Base-by-base conservation (phyloP, 805 yeast genomes). In the Ogataea dorogensis region DNA sequence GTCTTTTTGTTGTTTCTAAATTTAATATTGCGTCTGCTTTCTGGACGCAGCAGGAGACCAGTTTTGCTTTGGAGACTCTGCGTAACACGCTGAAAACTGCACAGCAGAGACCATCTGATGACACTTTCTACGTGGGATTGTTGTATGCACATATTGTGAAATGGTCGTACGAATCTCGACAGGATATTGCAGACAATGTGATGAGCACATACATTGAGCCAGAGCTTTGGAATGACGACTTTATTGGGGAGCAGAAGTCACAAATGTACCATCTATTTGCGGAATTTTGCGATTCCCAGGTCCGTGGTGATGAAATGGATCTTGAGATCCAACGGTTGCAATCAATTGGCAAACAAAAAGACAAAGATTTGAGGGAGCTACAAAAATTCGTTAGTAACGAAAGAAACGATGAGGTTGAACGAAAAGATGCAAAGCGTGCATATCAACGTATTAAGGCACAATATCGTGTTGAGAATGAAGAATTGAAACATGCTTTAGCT, bases 91-190 rank as follows among this genome's bases (percentile, higher is more conserved):
- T 46, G 13, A 33, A 34, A 16, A 20, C 24, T 7, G 51, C 42
- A n/a, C 36, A 25, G 14, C 28, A 19, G 1, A 38, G 38, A 3
- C 40, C 37, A 2, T 22, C 41, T 18, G 8, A 28, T 7, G 13
- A 18, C 22, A 30, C 14, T 17, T 18, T 24, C 15, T 20, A 17
- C 12, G 19, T 13, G 11, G 51, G 48, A 5, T 45, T 47, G 12
- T 14, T 56, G 22, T 46, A 48, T 46, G 68, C 69, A 9, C 48
- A 56, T 5, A 47, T 83, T 24, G 80, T 80, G 0, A 68, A 73
- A 30, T 88, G 96, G 96, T 61, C 77, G 22, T 70, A 86, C 0
- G 74, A 70, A 30, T 82, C 94, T 0, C 71, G 83, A 23, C 81
- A 79, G 42, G 94, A 81, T 40, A 66, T 79, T 8, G 75, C 87